A percentile compares a stretch with the other conserved stretches of the same genome.
Evolutionary conservation across 73 alveolate genomes (phyloP).

Genomic region (Loxodes magnus): DNA sequence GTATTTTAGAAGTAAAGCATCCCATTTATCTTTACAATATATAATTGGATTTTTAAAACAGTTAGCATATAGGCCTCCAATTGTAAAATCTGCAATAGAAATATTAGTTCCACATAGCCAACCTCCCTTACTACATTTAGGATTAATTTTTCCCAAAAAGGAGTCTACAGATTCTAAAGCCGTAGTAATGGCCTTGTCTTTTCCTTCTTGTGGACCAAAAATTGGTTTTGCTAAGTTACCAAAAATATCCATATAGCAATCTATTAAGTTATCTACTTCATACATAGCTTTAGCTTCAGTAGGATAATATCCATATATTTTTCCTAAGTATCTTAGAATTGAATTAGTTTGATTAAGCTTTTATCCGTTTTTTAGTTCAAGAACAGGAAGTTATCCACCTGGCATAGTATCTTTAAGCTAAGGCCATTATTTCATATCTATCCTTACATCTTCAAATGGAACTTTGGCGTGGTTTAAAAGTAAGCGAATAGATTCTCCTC

Average conservation of each 20-base stretch:
- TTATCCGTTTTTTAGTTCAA: slow-evolving; percentile 12
- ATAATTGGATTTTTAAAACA: too few species aligned
- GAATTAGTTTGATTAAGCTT: slow-evolving; percentile 13
- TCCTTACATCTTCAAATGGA: slow-evolving; percentile 21
- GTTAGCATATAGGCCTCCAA: too few species aligned
- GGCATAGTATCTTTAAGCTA: slow-evolving; percentile 3
- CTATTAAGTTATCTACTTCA: slow-evolving; percentile 5
- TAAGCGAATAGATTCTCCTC: slow-evolving; percentile 23
- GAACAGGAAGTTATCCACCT: slow-evolving; percentile 27
- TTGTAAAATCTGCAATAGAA: too few species aligned
- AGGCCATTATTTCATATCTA: neutral
- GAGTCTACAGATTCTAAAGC: too few species aligned
- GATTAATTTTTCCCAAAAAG: too few species aligned
- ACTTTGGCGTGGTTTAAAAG: slow-evolving; percentile 14
- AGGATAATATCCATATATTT: slow-evolving; percentile 34
- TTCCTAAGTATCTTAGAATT: slow-evolving; percentile 21
- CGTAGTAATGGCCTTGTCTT: too few species aligned
- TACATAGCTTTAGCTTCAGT: slow-evolving; percentile 18
- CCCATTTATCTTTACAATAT: too few species aligned
- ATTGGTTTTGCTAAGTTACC: too few species aligned
- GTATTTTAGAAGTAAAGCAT: too few species aligned
- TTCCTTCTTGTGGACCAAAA: too few species aligned
- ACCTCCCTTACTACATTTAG: too few species aligned
- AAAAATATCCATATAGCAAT: neutral
- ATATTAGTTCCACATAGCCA: too few species aligned